Percentiles rank a stretch among this genome's conserved stretches.
Evolutionary conservation across 164 flowering plant genomes (phyloP).

Genomic region (Aristolochia contorta): DNA sequence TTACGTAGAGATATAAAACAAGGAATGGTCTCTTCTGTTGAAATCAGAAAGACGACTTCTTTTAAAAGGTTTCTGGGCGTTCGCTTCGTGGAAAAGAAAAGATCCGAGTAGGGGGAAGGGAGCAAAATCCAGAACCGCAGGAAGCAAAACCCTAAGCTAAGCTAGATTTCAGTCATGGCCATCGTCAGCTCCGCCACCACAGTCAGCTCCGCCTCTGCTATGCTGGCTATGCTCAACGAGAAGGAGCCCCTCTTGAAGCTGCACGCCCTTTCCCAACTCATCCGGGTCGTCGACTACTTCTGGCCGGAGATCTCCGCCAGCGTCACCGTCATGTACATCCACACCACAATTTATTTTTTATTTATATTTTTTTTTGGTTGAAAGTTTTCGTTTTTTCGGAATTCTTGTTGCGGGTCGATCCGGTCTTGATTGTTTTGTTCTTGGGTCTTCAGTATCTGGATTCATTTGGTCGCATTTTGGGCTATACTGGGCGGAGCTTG

Average conservation of each 20-base stretch:
- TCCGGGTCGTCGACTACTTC: conserved; percentile 53
- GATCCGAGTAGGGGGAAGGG: too few relatives aligned
- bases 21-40: too few relatives aligned
- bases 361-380: neutral
- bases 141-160: too few relatives aligned
- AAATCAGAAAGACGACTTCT: too few relatives aligned
- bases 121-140: too few relatives aligned
- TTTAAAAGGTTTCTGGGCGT: too few relatives aligned
- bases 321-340: conserved; percentile 58
- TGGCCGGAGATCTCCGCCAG: conserved; percentile 97
- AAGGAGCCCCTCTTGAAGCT: conserved; percentile 57
- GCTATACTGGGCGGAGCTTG: neutral
- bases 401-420: neutral
- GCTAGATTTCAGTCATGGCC: conserved; percentile 6
- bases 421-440: neutral
- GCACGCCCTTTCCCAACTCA: conserved; percentile 82
- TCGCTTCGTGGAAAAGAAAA: too few relatives aligned
- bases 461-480: neutral
- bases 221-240: conserved; percentile 90
- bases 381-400: neutral
- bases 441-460: neutral
- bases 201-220: conserved; percentile 85
- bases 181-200: conserved; percentile 79
- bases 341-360: neutral
- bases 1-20: too few relatives aligned